These are phyloP conservation scores for Clonostachys sp. DNA, from an alignment of 2,329 filamentous ascomycete genomes.

Conservation along the genomic window DNA sequence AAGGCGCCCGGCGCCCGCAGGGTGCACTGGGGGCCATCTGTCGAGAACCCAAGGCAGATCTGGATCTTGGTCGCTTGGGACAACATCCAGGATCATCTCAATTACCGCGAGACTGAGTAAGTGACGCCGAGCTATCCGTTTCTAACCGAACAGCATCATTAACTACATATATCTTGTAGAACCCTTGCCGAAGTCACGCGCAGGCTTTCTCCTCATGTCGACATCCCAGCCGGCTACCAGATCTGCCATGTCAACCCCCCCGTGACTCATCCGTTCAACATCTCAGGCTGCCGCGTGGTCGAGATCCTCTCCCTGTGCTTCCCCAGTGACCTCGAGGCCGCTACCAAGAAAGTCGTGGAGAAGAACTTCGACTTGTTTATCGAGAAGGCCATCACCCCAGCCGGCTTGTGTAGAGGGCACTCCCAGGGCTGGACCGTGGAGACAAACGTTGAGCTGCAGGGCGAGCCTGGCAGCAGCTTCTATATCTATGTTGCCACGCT, in stretches of 20 bases:
- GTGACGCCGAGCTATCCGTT: neutral
- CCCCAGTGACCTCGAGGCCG: conserved; percentile 3
- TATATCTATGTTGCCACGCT: conserved; percentile 18
- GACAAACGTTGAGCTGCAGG: conserved; percentile 18
- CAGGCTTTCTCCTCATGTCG: neutral
- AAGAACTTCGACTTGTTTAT: conserved; percentile 3
- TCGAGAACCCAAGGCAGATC: conserved; percentile 13
- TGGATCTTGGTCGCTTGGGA: conserved; percentile 20
- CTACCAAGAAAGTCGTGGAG: neutral
- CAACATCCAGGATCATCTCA: conserved; percentile 8
- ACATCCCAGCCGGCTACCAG: neutral
- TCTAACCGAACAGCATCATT: neutral
- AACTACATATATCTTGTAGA: neutral
- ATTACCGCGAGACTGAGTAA: conserved; percentile 10
- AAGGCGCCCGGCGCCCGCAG: conserved; percentile 11
- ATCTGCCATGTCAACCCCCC: neutral
- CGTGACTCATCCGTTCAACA: conserved; percentile 1
- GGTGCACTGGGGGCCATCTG: conserved; percentile 12
- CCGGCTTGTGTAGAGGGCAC: conserved; percentile 1
- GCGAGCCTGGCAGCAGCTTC: conserved; percentile 14
- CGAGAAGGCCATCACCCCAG: conserved; percentile 4
- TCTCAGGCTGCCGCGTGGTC: neutral
- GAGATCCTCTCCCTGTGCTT: conserved; percentile 7
- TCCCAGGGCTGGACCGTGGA: conserved; percentile 21
- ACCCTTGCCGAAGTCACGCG: too few relatives aligned